Evolutionary conservation across 2,329 filamentous ascomycete genomes (phyloP).

Genomic region (Chaetomium olivaceum): DNA sequence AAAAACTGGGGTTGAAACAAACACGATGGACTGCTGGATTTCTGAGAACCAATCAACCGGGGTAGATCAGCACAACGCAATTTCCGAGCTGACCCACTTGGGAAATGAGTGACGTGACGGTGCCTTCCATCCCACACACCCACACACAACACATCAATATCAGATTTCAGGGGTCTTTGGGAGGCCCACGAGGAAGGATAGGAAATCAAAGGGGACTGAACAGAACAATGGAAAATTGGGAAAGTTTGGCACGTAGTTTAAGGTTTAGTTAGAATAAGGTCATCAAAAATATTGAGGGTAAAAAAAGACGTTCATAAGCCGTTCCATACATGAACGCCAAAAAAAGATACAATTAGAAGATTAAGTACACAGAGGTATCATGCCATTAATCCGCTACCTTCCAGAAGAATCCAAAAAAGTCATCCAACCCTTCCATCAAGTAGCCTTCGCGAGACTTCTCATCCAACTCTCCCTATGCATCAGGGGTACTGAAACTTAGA

Average conservation of each 20-base stretch:
- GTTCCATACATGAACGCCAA: conserved; percentile 31
- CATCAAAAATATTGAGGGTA: conserved; percentile 12
- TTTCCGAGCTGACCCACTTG: conserved; percentile 18
- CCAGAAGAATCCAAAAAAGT: conserved; percentile 17
- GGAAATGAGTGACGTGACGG: conserved; percentile 12
- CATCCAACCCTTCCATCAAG: conserved; percentile 7
- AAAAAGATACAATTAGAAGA: conserved; percentile 49
- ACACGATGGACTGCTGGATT: background rate
- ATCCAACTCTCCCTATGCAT: background rate
- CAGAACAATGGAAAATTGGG: background rate
- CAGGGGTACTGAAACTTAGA: background rate
- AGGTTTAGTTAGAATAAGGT: background rate
- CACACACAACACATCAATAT: background rate
- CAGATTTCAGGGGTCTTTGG: background rate
- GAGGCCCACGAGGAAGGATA: background rate
- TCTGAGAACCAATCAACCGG: conserved; percentile 1
- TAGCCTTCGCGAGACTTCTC: background rate
- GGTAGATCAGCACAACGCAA: conserved; percentile 13
- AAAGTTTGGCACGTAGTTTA: background rate
- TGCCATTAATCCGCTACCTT: conserved; percentile 25
- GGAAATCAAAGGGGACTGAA: background rate
- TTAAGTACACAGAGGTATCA: conserved; percentile 47
- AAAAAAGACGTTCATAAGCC: conserved; percentile 30
- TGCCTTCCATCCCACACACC: background rate
- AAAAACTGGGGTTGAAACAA: conserved; percentile 26